Base-by-base conservation (phyloP, 345 rosid species). In the Pugionium cornutum region DNA sequence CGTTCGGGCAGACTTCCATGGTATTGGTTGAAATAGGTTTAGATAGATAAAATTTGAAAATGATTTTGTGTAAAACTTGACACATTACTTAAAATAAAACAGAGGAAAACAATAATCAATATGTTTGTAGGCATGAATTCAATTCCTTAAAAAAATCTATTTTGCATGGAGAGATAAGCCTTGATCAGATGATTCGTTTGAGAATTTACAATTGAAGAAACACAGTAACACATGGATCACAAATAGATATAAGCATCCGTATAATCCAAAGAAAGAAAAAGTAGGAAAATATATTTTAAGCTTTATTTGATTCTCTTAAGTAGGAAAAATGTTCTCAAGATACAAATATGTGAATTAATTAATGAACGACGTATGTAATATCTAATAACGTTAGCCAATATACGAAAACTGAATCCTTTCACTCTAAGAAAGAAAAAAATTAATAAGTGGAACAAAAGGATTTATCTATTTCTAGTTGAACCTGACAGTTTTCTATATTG, bases 1-100 rank as follows among this genome's bases (percentile, higher is more conserved):
- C 2, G 84, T 83, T 35, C 79, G 71, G 30, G 88, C 89, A 5
- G 83, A 18, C 18, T 18, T 18, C 18, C 18, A 18, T 18, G 18
- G 18, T 18, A 18, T 18, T 18, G 18, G 18, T 18, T 18, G 18
- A 18, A 18, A 18, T 18, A 18, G 18, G 18, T 18, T 18, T 18
- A 18, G 18, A 18, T 18, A 18, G 18, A 18, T 18, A 18, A 18
- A 18, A 18, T 18, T 18, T 18, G 18, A 18, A 18, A 18, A 18
- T 18, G 18, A 18, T 18, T 18, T 18, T 18, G 18, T 18, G 18
- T 18, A 18, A 18, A 18, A 18, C 18, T 18, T 18, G 0, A 18
- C 0, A 18, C 18, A 18, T 18, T 18, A 18, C 18, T 18, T 18
- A 18, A 18, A 18, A 18, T 18, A 18, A 18, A 18, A 18, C 18